A percentile compares a stretch with the other conserved stretches of the same genome.
phyloP scores from a whole-genome alignment of 179 eudicot species.

The Beta lomatogona region DNA sequence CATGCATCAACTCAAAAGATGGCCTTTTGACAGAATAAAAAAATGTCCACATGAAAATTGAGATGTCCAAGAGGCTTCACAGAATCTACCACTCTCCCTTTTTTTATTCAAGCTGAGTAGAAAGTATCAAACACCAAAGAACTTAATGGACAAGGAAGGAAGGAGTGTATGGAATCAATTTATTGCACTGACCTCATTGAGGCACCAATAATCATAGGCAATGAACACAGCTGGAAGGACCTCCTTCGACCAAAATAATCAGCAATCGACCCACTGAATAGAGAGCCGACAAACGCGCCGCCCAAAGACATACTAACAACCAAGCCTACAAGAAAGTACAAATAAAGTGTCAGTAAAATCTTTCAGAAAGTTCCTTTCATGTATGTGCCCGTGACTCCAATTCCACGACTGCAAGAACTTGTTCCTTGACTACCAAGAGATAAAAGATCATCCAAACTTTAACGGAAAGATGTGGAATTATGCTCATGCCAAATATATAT shows the following conservation, averaged over 20 bases:
- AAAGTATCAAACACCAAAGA: not conserved
- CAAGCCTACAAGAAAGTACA: slow-evolving; percentile 46
- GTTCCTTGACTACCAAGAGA: not conserved
- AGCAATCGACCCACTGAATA: slow-evolving; percentile 84
- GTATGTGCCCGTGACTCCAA: not conserved
- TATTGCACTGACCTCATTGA: slow-evolving; percentile 51
- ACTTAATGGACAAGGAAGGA: slow-evolving; percentile 16
- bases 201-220: slow-evolving; percentile 86
- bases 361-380: not conserved
- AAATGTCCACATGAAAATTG: not conserved
- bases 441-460: not conserved
- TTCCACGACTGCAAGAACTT: not conserved
- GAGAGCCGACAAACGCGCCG: slow-evolving; percentile 85
- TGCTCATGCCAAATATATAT: not conserved
- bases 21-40: not conserved
- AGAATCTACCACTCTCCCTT: not conserved
- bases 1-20: not conserved
- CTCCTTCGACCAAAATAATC: slow-evolving; percentile 88
- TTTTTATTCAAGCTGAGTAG: not conserved
- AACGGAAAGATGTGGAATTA: not conserved
- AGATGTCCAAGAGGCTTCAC: not conserved
- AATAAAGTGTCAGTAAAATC: not conserved
- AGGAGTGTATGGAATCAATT: not conserved
- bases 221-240: slow-evolving; percentile 79
- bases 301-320: slow-evolving; percentile 87